Evolutionary conservation across 495 filamentous ascomycete genomes (phyloP).

Genomic region (Saxispiralis lemnorum): DNA sequence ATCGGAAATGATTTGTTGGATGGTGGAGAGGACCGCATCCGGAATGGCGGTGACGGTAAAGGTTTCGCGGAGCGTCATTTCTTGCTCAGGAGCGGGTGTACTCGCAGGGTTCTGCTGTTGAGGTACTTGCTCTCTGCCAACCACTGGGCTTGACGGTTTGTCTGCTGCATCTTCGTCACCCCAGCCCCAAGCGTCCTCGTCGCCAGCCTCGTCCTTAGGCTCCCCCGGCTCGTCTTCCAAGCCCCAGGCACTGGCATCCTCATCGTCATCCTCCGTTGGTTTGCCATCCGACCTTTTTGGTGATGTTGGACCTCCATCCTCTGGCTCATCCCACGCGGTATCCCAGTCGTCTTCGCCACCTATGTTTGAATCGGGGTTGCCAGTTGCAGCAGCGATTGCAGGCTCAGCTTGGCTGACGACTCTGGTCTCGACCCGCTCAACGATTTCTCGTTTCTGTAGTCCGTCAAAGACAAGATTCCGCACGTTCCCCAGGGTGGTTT

Average conservation of each 20-base stretch:
- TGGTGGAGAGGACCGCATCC: constrained; percentile 50
- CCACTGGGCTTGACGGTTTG: constrained; percentile 1
- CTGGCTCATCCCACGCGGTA: constrained; percentile 46
- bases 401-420: constrained; percentile 47
- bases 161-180: constrained; percentile 33
- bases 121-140: constrained; percentile 14
- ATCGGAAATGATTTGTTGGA: constrained; percentile 52
- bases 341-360: constrained; percentile 49
- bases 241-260: constrained; percentile 49
- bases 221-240: constrained; percentile 33
- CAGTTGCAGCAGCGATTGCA: not conserved
- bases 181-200: constrained; percentile 56
- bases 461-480: constrained; percentile 49
- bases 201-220: constrained; percentile 26
- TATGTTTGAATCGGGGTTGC: constrained; percentile 35
- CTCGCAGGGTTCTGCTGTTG: not conserved
- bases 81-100: constrained; percentile 21
- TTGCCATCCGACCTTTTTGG: constrained; percentile 4
- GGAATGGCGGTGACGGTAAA: constrained; percentile 82
- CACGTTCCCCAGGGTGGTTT: constrained; percentile 54
- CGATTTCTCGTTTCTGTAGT: constrained; percentile 41
- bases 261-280: constrained; percentile 30
- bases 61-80: constrained; percentile 64
- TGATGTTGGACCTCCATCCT: constrained; percentile 29
- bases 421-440: constrained; percentile 74